Evolutionary conservation across 2,329 filamentous ascomycete genomes (phyloP), one percentile per base, ranked within the genome.

Genomic region (Aspergillus brasiliensis): DNA sequence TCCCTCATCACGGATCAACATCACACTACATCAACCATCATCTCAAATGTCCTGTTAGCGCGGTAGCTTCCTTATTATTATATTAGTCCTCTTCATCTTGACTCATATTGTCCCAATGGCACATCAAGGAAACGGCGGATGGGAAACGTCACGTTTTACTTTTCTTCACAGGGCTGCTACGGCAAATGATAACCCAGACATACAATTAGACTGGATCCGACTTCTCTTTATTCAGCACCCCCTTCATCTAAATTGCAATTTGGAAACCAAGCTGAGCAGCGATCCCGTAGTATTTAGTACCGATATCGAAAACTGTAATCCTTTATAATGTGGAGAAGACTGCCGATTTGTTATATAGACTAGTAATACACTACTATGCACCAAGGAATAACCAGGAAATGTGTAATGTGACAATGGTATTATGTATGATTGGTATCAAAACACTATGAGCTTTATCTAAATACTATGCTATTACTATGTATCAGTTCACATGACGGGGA

Each of bases 91-190:
- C 17, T 40, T 28, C 19, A 54, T 51, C 28, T 46, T 47, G 47
- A 57, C 40, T 31, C 44, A 21, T 23, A 51, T 40, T 57, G 25
- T 37, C 34, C 56, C 28, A 42, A 51, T 34, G 56, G 27, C 37
- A 54, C 31, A 48, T 53, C 51, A 28, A 58, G 42, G 46, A 51
- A 46, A 47, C 40, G 57, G 34, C 54, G 57, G 51, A 49, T 38
- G 51, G 25, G 17, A 11, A 46, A 37, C 46, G 25, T 54, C 25
- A 23, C 34, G 17, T 54, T 38, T 48, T 58, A 47, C 17, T 47
- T 31, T 34, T 34, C 11, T 34, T 40, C 51, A 47, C 42, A 53
- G 56, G 48, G 56, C 48, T 52, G 48, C 47, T 46, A 58, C 38
- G 48, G 37, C 48, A 52, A 52, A 51, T 55, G 52, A 55, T 34